phyloP scores from a whole-genome alignment of 345 rosid species.

The Eucalyptus viminalis region DNA sequence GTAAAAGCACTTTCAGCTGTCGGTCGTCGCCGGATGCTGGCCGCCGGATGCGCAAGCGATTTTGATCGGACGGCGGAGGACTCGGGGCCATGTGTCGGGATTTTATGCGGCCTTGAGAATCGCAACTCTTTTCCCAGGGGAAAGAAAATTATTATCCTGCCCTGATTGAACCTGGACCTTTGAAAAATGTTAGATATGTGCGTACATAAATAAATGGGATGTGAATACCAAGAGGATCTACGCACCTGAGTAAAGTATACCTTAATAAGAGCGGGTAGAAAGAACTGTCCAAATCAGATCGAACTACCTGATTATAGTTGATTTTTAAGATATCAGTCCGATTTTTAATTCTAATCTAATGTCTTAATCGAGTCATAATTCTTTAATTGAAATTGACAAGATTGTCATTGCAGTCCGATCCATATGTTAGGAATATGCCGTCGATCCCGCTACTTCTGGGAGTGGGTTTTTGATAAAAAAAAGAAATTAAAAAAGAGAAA shows the following conservation, averaged over 20 bases:
- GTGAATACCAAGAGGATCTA: background rate
- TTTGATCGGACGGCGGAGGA: background rate
- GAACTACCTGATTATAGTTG: rapidly evolving
- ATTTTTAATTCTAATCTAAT: no score
- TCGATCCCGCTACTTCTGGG: background rate
- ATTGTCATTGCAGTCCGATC: no score
- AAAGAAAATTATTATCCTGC: background rate
- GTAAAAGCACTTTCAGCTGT: background rate
- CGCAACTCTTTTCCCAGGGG: background rate
- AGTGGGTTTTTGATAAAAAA: background rate
- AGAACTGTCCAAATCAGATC: no score
- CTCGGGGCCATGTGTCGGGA: background rate
- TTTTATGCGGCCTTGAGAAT: background rate
- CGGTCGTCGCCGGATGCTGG: background rate
- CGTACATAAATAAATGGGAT: background rate
- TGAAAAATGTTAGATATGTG: no score
- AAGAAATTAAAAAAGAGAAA: background rate
- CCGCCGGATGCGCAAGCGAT: background rate
- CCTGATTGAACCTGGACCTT: background rate
- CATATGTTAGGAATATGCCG: background rate
- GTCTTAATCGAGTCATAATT: rapidly evolving
- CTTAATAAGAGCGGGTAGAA: no score
- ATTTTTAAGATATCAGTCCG: rapidly evolving
- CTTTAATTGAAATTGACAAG: background rate
- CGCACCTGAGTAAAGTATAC: no score